Base-by-base conservation (phyloP, 2,329 filamentous ascomycete species). In the Pestalotiopsis sp. region DNA sequence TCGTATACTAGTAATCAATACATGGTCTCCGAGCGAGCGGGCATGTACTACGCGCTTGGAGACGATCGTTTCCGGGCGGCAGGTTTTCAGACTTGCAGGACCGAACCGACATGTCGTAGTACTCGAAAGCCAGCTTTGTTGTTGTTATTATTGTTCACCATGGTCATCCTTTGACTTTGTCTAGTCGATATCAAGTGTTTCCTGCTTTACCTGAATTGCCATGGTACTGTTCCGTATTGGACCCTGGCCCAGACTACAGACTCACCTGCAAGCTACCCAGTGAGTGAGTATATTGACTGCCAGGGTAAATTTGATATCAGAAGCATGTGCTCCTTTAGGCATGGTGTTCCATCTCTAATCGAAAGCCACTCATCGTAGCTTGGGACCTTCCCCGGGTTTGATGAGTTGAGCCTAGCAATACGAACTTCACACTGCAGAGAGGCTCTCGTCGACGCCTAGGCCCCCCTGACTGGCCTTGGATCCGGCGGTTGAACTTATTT, bases 321-420 rank as follows among this genome's bases (percentile, higher is more conserved):
- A 52, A n/a, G 45, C 45, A n/a, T n/a, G 45, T 13, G 41, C 45
- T 52, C 45, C 45, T 52, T 52, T 52, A 52, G 45, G 45, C 45
- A 52, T 52, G 45, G 45, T 52, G 14, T 20, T 52, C 14, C 45
- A 52, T 52, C 45, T 52, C n/a, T 52, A 52, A 52, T 52, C 45
- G 4, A 52, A 17, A 17, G 45, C 45, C 45, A 52, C n/a, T 25
- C 57, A 59, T 59, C 57, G 23, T 31, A 59, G 27, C 57, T 59
- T 59, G 27, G 23, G 57, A 59, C 57, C 57, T 59, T 59, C 57
- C 57, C 27, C 23, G 27, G 27, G 11, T 59, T 59, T 31, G 25
- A 59, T 59, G 57, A 59, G 27, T 23, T 27, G 57, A n/a, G 17
- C 57, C 57, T 23, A 31, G 57, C 57, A 59, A 59, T 59, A 59